Conservation (phyloP, 2,329 filamentous ascomycete genomes). For the Piedraia hortae region DNA sequence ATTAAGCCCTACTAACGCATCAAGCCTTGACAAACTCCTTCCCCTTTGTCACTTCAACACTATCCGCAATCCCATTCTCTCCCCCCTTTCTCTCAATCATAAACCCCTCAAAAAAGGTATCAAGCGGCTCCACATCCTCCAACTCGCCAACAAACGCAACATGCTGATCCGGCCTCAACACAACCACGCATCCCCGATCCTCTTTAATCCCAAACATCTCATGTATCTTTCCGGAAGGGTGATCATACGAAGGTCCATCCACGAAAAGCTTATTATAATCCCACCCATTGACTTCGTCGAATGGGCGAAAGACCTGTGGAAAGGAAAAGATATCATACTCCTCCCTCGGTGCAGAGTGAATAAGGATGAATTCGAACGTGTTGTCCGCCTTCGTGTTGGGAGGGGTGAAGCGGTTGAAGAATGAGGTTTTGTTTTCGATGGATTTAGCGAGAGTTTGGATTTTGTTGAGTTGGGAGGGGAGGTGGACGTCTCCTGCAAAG, state of each 20-base stretch:
- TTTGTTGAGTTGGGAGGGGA: neutral
- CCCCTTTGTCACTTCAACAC: too few relatives aligned
- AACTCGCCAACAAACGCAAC: constrained; percentile 50
- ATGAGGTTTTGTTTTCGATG: neutral
- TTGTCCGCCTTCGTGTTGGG: neutral
- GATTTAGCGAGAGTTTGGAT: constrained; percentile 1
- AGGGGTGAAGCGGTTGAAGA: neutral
- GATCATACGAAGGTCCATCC: neutral
- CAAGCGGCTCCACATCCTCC: constrained; percentile 57
- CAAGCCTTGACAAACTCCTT: too few relatives aligned
- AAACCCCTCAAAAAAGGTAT: constrained; percentile 41
- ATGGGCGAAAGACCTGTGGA: constrained; percentile 1
- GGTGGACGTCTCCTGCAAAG: constrained; percentile 3
- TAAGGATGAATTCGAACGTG: constrained; percentile 1
- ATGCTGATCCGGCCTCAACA: constrained; percentile 1
- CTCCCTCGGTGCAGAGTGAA: constrained; percentile 1
- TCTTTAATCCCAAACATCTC: neutral
- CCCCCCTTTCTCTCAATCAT: neutral
- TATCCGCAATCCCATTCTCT: too few relatives aligned
- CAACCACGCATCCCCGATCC: constrained; percentile 1
- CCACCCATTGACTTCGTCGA: constrained; percentile 1
- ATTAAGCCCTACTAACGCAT: too few relatives aligned
- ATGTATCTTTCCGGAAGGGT: neutral
- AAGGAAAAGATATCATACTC: constrained; percentile 1
- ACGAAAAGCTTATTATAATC: constrained; percentile 1